Base-by-base conservation (phyloP, 805 yeast species). In the Nakazawaea sp. region DNA sequence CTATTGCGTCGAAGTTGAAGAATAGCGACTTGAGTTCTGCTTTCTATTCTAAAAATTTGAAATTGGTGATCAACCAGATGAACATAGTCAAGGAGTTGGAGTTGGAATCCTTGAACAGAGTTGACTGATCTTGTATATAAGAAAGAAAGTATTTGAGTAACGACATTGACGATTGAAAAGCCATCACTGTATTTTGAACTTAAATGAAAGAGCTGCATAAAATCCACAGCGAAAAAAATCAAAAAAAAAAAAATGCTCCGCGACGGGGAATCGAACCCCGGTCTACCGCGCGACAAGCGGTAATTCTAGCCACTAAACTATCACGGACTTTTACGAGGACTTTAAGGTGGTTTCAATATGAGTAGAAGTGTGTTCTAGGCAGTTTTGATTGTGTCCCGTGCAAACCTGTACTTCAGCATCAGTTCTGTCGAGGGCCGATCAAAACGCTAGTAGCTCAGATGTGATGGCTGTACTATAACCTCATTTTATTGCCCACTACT, bases 11-110 rank as follows among this genome's bases (percentile, higher is more conserved):
- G 9, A 66, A 69, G 20, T 67, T 80, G 32, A 66, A 68, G 33
- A 70, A 70, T 36, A 78, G 85, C 4, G 78, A 78, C 36, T 49
- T 66, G 16, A 73, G 83, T 36, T 61, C 64, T 39, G 59, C 61
- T 8, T 81, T 76, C 49, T 83, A 82, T 58, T 62, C 62, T 13
- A 59, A 62, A 19, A 53, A 83, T 43, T 53, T 65, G 38, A 58
- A 60, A 31, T 69, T 68, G 44, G 66, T 74, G 17, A 47, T 51
- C 12, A 58, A 58, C 30, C 79, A 76, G 48, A 59, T 54, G 27
- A 50, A 54, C 3, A 40, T 59, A 20, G 68, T 75, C 2, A 60
- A 56, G 13, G 59, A 61, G 5, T 62, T 68, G 37, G 70, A 70
- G 42, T 53, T 72, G 47, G 75, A 68, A 46, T 56, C 54, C 36